Evolutionary conservation across 164 flowering plant species (phyloP).

Genomic region (Chimonanthus salicifolius): DNA sequence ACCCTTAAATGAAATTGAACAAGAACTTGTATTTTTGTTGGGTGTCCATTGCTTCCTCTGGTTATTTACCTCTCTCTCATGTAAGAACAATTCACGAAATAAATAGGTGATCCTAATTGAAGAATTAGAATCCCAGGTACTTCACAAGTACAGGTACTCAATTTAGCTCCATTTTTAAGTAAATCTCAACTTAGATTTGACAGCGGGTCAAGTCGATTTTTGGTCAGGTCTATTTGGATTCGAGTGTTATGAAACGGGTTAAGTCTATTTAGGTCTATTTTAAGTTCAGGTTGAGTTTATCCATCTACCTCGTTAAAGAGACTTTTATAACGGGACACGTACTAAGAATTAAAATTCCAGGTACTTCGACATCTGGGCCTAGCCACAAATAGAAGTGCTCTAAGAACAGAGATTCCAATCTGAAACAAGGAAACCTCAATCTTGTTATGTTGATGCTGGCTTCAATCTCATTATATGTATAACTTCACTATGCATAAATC

Average conservation of each 20-base stretch:
- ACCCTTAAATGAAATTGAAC: neutral
- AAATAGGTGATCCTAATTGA: conserved; percentile 72
- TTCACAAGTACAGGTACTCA: conserved; percentile 8
- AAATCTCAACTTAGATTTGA: no score
- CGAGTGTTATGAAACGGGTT: no score
- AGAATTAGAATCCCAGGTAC: conserved; percentile 47
- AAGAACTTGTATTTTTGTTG: neutral
- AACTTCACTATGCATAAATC: neutral
- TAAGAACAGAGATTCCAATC: conserved; percentile 55
- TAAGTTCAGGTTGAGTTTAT: no score
- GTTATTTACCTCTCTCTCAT: conserved; percentile 55
- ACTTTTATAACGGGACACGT: no score
- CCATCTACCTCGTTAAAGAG: no score
- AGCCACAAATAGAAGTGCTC: conserved; percentile 65
- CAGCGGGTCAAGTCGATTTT: no score
- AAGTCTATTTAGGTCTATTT: no score
- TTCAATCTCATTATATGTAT: neutral
- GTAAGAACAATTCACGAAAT: conserved; percentile 56
- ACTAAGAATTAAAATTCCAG: conserved; percentile 43
- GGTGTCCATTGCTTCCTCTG: neutral
- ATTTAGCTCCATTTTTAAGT: no score
- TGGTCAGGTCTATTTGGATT: no score
- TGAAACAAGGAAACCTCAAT: conserved; percentile 13
- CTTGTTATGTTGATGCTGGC: no score
- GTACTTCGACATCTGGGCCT: conserved; percentile 56